phyloP scores from a whole-genome alignment of 306 rosid genomes.

The Prinsepia uniflora region DNA sequence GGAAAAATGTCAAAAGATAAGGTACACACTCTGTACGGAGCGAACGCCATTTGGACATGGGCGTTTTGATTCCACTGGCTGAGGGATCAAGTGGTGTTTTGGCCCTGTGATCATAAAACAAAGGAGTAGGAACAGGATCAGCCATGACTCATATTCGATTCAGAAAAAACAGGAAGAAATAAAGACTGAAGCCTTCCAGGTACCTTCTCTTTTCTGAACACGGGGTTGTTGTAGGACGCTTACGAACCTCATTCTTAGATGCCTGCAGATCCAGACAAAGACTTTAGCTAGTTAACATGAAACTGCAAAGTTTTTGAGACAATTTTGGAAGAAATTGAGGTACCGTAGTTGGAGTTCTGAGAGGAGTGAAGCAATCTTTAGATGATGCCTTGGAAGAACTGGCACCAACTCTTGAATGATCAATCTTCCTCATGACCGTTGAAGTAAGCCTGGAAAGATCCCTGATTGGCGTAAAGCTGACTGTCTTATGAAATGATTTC shows the following conservation, averaged over 20 bases:
- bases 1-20: background rate
- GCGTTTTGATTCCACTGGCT: slow-evolving; percentile 31
- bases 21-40: slow-evolving; percentile 55
- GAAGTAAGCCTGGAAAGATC: slow-evolving; percentile 75
- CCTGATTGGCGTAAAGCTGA: slow-evolving; percentile 74
- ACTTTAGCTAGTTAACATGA: slow-evolving; percentile 10
- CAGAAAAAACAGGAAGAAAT: background rate
- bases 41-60: slow-evolving; percentile 57
- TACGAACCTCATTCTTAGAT: slow-evolving; percentile 41
- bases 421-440: slow-evolving; percentile 74
- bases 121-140: background rate
- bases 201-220: slow-evolving; percentile 76
- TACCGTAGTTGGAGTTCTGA: slow-evolving; percentile 73
- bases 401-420: slow-evolving; percentile 56
- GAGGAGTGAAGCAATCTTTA: slow-evolving; percentile 64
- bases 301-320: slow-evolving; percentile 7
- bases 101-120: slow-evolving; percentile 32
- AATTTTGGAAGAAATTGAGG: slow-evolving; percentile 10
- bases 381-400: slow-evolving; percentile 50
- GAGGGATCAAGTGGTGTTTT: slow-evolving; percentile 50
- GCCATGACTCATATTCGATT: background rate
- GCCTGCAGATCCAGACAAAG: slow-evolving; percentile 40
- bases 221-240: slow-evolving; percentile 62
- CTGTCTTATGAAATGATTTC: slow-evolving; percentile 52
- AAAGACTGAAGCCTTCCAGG: background rate